Evolutionary conservation across 495 filamentous ascomycete species (phyloP), one percentile per base, ranked within the genome.

Genomic region (Cercophora newfieldiana): DNA sequence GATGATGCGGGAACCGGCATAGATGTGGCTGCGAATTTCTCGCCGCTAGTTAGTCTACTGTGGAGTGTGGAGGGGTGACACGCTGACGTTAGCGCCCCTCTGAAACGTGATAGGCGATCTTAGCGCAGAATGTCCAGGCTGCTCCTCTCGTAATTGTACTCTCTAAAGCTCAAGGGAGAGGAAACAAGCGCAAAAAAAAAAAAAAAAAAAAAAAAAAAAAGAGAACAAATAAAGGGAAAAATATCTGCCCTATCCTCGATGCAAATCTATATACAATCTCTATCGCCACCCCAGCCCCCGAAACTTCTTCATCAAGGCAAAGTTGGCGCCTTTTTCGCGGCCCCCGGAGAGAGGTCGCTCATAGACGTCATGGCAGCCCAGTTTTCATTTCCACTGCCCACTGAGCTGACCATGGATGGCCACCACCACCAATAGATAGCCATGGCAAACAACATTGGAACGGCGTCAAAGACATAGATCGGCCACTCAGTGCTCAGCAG

Each of bases 391-490:
- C 37, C 37, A n/a, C n/a, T n/a, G 37, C 37, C 37, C 37, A 47
- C 18, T 18, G 18, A 47, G 8, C 37, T 18, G 18, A 7, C 37
- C 37, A 47, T 47, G 18, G 37, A 47, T 18, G 37, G 37, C 18
- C 37, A 47, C 37, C 37, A 47, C 37, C 37, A 47, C 37, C 37
- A 47, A 18, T 47, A 47, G 18, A 47, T 18, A 7, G 8, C 37
- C 37, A 53, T 53, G 12, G 49, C 7, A 8, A 74, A 59, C 8
- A 54, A 47, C 29, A 65, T 63, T n/a, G n/a, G n/a, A n/a, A n/a
- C n/a, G n/a, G n/a, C n/a, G 26, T 74, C 71, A 14, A 74, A 44
- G 0, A 61, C 67, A 10, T 71, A 47, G 62, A 74, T 56, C 44
- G 67, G 72, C 18, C 55, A 63, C 63, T 74, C 71, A 7, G 22